Base-by-base conservation (phyloP, 106 monocot species). In the Cymbidium sinense region DNA sequence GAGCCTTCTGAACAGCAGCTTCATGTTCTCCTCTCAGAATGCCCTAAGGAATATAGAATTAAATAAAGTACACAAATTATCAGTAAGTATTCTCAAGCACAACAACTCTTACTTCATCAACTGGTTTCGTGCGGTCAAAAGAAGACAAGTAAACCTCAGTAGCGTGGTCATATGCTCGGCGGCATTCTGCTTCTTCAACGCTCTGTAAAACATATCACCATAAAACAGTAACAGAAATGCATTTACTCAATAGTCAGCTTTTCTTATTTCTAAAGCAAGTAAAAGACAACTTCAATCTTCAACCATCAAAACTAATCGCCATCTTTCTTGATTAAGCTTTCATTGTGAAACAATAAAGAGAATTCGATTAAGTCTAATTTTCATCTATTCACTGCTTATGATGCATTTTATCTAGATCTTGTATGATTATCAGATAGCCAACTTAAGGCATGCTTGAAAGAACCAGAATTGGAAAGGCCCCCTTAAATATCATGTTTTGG, bases 101-200 rank as follows among this genome's bases (percentile, higher is more conserved):
- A 69, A 34, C 1, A 31, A 55, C 34, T 5, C 35, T 78, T 86
- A 96, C 96, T 85, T 96, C 96, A 11, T 96, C 96, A 77, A 89
- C 89, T 77, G 85, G 89, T 76, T 85, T 91, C 19, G 77, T 82
- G 58, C 88, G 86, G 58, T 94, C 93, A 85, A 96, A 96, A 58
- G 84, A 89, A 62, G 91, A 85, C 73, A 81, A 82, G 65, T 96
- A 96, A 50, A 82, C 79, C 64, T 87, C 96, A 78, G 86, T 70
- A 44, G 93, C 93, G 67, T 81, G 72, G 77, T 93, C 91, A 81
- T 84, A 93, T 75, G 96, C 93, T 76, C 87, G 90, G 43, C 89
- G 89, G 33, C 96, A 96, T 84, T 96, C 96, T 74, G 88, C 82
- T 84, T 96, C 96, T 96, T 96, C 96, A 83, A 96, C 96, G 84